Conservation (phyloP, 73 alveolate genomes). For the Loxodes magnus region DNA sequence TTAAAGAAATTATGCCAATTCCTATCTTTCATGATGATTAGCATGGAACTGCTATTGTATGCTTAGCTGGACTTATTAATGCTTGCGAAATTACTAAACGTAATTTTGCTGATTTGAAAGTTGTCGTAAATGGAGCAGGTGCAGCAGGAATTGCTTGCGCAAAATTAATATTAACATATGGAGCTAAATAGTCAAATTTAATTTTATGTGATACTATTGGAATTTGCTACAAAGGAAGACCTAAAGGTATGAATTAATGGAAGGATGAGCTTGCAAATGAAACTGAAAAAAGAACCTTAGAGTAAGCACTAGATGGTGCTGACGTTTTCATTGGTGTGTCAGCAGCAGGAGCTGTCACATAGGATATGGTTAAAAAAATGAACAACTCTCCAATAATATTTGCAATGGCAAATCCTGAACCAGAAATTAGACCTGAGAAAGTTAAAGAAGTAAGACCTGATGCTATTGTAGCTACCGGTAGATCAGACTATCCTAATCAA, state of each 20-base stretch:
- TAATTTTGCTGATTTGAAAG: slow-evolving; percentile 41
- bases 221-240: slow-evolving; percentile 70
- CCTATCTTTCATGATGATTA: slow-evolving; percentile 79
- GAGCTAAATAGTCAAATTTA: slow-evolving; percentile 45
- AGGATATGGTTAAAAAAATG: slow-evolving; percentile 48
- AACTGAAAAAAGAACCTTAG: slow-evolving; percentile 54
- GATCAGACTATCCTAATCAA: slow-evolving; percentile 58
- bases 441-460: too few relatives aligned
- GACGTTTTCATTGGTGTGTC: slow-evolving; percentile 76
- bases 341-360: slow-evolving; percentile 44
- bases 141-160: slow-evolving; percentile 85
- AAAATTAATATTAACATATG: slow-evolving; percentile 46
- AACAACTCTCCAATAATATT: slow-evolving; percentile 45
- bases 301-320: slow-evolving; percentile 58
- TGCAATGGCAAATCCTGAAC: slow-evolving; percentile 76
- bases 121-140: slow-evolving; percentile 84
- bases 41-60: slow-evolving; percentile 80
- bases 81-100: slow-evolving; percentile 38
- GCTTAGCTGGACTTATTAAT: slow-evolving; percentile 63
- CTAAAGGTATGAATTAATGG: slow-evolving; percentile 60
- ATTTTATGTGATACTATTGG: slow-evolving; percentile 76
- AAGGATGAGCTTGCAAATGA: slow-evolving; percentile 57
- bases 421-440: slow-evolving; percentile 61
- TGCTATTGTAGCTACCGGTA: slow-evolving; percentile 28
- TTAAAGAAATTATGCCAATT: slow-evolving; percentile 38